Evolutionary conservation across 208 protist species (phyloP), one percentile per base, ranked within the genome.

Genomic region (Acanthamoeba divionensis): DNA sequence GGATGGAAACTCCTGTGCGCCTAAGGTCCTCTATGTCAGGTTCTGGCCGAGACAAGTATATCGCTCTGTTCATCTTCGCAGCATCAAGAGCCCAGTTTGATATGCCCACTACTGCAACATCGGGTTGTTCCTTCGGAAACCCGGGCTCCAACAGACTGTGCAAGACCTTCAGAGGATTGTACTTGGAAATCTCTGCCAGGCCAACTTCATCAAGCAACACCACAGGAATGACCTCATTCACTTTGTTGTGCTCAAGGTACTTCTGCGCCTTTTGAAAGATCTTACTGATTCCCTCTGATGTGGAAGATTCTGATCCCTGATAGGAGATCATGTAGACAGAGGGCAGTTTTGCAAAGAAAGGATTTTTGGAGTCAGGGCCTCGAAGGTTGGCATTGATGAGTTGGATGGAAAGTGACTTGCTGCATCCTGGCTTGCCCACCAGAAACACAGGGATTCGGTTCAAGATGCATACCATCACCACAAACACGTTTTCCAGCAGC

Each of bases 121-220:
- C 21, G 4, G 10, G 3, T n/a, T n/a, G n/a, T n/a, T n/a, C n/a
- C n/a, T n/a, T n/a, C n/a, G n/a, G n/a, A n/a, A n/a, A n/a, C n/a
- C n/a, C n/a, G 13, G 41, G 57, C 55, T 95, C 95, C 8, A 97
- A 90, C 18, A 96, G 65, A 26, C 48, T 9, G 89, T 97, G 96
- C 24, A 97, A 92, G 6, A 97, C 93, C 92, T 97, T 97, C 50
- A 97, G 94, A 3, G 96, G 96, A 31, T 92, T 92, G 60, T 94
- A 45, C 5, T 80, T 88, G 15, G 83, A 93, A 31, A 93, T 29
- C 82, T 96, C 96, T n/a, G 96, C 95, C 1, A 97, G 93, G 0
- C 96, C 96, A 0, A 97, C 92, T 62, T 97, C 96, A 55, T 97
- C 96, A 15, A 97, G 91, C 18, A 96, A 13, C 38, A 97, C 93